Evolutionary conservation across 805 yeast species (phyloP).

Genomic region (Yarrowia hollandica): DNA sequence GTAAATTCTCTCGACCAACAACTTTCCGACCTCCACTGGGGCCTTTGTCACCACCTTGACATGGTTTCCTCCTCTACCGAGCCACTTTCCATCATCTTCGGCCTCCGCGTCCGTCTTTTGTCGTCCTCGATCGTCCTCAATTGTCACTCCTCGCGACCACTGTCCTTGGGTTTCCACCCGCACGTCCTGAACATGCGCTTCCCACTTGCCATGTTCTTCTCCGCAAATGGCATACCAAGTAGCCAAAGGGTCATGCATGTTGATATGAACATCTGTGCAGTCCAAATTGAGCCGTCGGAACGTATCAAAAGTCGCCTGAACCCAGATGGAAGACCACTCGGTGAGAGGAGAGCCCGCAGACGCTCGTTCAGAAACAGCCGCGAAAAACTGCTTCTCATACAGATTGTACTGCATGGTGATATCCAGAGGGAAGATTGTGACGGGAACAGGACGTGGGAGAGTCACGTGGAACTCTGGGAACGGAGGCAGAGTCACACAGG

Average conservation of each 20-base stretch:
- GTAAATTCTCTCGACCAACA: constrained; percentile 21
- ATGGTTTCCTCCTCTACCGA: constrained; percentile 5
- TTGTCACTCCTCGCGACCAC: constrained; percentile 44
- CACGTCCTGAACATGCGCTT: constrained; percentile 38
- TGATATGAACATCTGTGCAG: constrained; percentile 33
- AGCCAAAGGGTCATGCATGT: constrained; percentile 47
- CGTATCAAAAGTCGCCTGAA: constrained; percentile 37
- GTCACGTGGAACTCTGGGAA: constrained; percentile 33
- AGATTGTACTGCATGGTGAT: constrained; percentile 42
- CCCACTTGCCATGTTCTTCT: constrained; percentile 31
- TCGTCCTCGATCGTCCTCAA: constrained; percentile 42
- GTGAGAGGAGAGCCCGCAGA: constrained; percentile 38
- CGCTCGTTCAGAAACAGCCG: constrained; percentile 18
- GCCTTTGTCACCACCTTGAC: constrained; percentile 28
- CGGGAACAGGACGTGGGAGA: constrained; percentile 36
- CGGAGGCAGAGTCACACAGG: constrained; percentile 39
- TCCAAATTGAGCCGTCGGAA: constrained; percentile 34
- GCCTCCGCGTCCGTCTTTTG: constrained; percentile 31
- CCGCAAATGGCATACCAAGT: constrained; percentile 40
- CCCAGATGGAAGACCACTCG: constrained; percentile 43
- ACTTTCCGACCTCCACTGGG: background rate
- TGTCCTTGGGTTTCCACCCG: constrained; percentile 45
- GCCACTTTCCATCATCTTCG: constrained; percentile 31
- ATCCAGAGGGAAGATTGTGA: constrained; percentile 45
- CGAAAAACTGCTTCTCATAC: constrained; percentile 30